Evolutionary conservation across 2,329 filamentous ascomycete genomes (phyloP), one percentile per base, ranked within the genome.

Genomic region (Oidium heveae): DNA sequence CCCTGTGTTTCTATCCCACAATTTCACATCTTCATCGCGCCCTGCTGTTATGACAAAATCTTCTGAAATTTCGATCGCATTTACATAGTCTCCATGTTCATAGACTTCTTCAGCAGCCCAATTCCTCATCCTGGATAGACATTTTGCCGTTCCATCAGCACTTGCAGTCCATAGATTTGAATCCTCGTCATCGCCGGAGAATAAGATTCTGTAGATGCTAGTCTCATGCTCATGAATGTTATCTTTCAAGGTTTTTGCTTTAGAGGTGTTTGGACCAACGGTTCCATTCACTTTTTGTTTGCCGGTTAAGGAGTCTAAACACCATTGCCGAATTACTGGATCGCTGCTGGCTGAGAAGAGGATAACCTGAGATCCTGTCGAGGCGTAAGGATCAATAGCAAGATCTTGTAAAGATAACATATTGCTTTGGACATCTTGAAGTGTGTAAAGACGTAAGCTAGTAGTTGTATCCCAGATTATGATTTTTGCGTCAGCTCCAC

Each of bases 121-220:
- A 18, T 72, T 73, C 49, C 75, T 77, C 24, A 73, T 70, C 54
- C 87, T 74, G 0, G 80, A 74, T 9, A 95, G 73, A 61, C 86
- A 88, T 66, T 89, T 91, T 1, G 80, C 80, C 0, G 83, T 87
- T 61, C 86, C 91, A 66, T 98, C 91, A 4, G 86, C 87, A 57
- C 86, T 94, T 6, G 88, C 84, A 8, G 89, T 95, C 87, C 87
- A 96, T 61, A 95, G 85, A 34, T 75, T 79, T 13, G 76, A 74
- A 7, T 79, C 77, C 36, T 68, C 69, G 6, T 71, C 69, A 16
- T 66, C 64, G 50, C 79, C 76, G 59, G 87, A 82, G 61, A 94
- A 94, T 20, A 76, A 70, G 15, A 96, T 69, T 59, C 76, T 80
- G 68, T 94, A 93, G 10, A 98, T 79, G 59, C 84, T 91, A 0